Percentiles rank a stretch among this genome's conserved stretches.
phyloP scores from a whole-genome alignment of 2,329 filamentous ascomycete genomes.

The Ophiosphaerella herpotricha region DNA sequence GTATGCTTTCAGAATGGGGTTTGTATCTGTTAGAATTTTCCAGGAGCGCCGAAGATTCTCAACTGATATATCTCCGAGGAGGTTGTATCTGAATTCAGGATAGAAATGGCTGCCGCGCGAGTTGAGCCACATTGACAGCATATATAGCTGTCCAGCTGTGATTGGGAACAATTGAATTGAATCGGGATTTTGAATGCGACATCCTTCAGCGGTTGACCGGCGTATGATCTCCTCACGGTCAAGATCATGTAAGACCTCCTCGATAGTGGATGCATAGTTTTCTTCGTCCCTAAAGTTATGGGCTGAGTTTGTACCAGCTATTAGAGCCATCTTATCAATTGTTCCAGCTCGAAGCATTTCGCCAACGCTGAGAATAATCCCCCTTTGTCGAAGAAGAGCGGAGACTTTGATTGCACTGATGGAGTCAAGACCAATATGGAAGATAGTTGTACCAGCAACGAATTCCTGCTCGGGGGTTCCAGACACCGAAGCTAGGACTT shows the following conservation, averaged over 20 bases:
- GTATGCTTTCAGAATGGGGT: conserved; percentile 70
- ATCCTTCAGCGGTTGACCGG: conserved; percentile 14
- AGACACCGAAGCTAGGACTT: conserved; percentile 61
- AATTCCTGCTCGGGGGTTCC: conserved; percentile 64
- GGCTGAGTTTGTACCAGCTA: conserved; percentile 27
- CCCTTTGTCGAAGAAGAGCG: conserved; percentile 67
- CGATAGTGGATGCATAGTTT: conserved; percentile 4
- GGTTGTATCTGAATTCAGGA: conserved; percentile 68
- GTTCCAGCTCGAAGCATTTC: conserved; percentile 71
- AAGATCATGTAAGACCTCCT: conserved; percentile 43
- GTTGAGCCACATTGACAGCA: conserved; percentile 77
- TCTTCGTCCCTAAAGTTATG: conserved; percentile 2
- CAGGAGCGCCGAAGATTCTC: conserved; percentile 63
- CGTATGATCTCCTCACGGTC: conserved; percentile 48
- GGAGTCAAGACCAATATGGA: conserved; percentile 86
- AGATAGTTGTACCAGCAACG: conserved; percentile 66
- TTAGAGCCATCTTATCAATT: conserved; percentile 65
- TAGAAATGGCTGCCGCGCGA: conserved; percentile 71
- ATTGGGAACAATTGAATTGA: conserved; percentile 68
- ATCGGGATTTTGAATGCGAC: conserved; percentile 50
- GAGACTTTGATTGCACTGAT: conserved; percentile 88
- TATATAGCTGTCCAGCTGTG: conserved; percentile 78
- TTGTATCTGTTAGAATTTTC: conserved; percentile 58
- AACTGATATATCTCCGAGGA: conserved; percentile 49
- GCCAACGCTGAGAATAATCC: conserved; percentile 68